phyloP scores from a whole-genome alignment of 495 filamentous ascomycete species.

The Penicillium bovifimosum region DNA sequence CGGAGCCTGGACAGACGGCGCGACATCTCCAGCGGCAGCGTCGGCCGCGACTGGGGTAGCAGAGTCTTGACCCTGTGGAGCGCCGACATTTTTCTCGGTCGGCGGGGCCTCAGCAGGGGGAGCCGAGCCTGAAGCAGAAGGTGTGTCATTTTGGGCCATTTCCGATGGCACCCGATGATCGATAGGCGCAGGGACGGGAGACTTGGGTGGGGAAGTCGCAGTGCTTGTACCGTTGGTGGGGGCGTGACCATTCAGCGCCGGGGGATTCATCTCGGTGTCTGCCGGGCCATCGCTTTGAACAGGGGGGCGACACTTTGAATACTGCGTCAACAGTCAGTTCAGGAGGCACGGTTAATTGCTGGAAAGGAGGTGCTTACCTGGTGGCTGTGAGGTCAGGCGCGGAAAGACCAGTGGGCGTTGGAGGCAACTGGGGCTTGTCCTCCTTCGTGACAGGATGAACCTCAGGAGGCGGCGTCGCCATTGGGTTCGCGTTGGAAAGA shows the following conservation, averaged over 20 bases:
- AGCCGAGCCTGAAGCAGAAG: conserved; percentile 1
- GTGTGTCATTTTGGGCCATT: not conserved
- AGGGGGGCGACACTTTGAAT: conserved; percentile 3
- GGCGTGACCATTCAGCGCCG: conserved; percentile 30
- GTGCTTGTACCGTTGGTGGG: conserved; percentile 28
- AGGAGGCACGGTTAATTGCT: conserved; percentile 2
- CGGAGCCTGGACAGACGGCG: not conserved
- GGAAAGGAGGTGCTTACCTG: conserved; percentile 23
- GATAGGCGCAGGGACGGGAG: conserved; percentile 16
- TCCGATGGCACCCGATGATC: conserved; percentile 11
- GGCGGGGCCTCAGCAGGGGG: conserved; percentile 9
- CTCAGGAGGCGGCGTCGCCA: conserved; percentile 49
- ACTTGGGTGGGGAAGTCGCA: conserved; percentile 34
- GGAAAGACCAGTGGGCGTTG: conserved; percentile 35
- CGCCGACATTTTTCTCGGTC: conserved; percentile 1
- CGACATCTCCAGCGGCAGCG: not conserved
- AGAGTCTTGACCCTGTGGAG: not conserved
- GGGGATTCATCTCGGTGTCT: conserved; percentile 13
- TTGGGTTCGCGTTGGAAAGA: conserved; percentile 20
- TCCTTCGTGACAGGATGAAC: conserved; percentile 36
- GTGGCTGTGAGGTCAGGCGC: conserved; percentile 24
- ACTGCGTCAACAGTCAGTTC: not conserved
- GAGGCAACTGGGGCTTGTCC: conserved; percentile 44
- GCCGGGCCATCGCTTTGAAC: conserved; percentile 15
- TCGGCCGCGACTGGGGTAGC: not conserved